phyloP scores from a whole-genome alignment of 257 asterid genomes.

The Solanum rostratum region DNA sequence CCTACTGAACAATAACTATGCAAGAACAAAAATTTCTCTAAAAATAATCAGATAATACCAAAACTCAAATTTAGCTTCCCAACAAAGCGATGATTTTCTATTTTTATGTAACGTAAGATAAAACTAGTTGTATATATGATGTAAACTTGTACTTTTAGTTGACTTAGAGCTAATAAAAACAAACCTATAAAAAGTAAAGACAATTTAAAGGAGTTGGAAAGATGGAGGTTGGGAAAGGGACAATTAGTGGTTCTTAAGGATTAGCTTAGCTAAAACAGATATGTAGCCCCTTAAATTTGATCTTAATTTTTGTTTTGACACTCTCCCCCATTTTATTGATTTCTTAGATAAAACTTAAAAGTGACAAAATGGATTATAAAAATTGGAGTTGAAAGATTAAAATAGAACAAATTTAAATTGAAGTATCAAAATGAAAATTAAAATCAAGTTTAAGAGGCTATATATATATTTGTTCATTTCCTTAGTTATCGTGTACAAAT shows the following conservation, averaged over 20 bases:
- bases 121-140: neutral
- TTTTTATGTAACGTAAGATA: neutral
- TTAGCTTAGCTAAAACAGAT: neutral
- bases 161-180: neutral
- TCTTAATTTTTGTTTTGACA: too few relatives aligned
- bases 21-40: neutral
- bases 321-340: too few relatives aligned
- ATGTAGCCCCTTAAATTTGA: too few relatives aligned
- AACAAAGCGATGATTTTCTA: neutral
- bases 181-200: neutral
- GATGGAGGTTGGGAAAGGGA: neutral
- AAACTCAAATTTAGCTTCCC: neutral
- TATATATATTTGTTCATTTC: too few relatives aligned
- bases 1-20: neutral
- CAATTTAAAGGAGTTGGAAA: neutral
- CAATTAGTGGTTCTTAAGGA: neutral
- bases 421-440: too few relatives aligned
- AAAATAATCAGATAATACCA: too few relatives aligned
- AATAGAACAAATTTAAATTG: too few relatives aligned
- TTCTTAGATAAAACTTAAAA: too few relatives aligned
- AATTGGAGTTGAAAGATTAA: too few relatives aligned
- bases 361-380: too few relatives aligned
- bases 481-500: neutral
- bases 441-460: too few relatives aligned
- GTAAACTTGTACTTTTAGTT: neutral